Evolutionary conservation across 2,329 filamentous ascomycete genomes (phyloP), one percentile per base, ranked within the genome.

Genomic region (Cercospora brassicicola): DNA sequence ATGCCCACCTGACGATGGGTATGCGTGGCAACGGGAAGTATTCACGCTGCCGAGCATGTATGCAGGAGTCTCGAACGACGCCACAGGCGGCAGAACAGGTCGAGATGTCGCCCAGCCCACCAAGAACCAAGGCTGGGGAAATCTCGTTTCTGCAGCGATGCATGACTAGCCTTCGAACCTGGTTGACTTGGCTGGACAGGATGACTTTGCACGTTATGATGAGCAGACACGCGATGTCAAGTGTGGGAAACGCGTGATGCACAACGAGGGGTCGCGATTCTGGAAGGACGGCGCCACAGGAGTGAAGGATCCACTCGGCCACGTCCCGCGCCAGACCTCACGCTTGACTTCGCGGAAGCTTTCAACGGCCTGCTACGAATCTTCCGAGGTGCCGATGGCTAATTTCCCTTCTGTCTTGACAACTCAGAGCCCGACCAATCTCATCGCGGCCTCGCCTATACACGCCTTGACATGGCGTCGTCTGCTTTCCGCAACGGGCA

Each of bases 261-360:
- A 62, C 59, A 18, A 48, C 36, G 42, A 33, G 42, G 26, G 18
- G 60, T 11, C 26, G 13, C 28, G 23, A 63, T 51, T 56, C 30
- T 63, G 20, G 15, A 36, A 39, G 20, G 30, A 11, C 42, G 28
- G 30, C 48, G 48, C 61, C 61, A 63, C 61, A 63, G 61, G 61
- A 55, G 61, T 20, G 45, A 20, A 63, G 61, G 61, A 63, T 63
- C 61, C 61, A 63, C 61, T 63, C 61, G 61, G 61, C 61, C 45
- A n/a, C 39, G 26, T 55, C 28, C 61, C 61, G 61, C 42, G 23
- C 61, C 61, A 48, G 42, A 63, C 61, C 26, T 53, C 45, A 62
- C 30, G 60, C 45, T 53, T 23, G 28, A 62, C 11, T 15, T 28
- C 10, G 8, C 42, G 28, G 61, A 63, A 63, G 61, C 61, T 63